Evolutionary conservation across 2,329 filamentous ascomycete genomes (phyloP).

Genomic region (Ophiostoma triangulosporum): DNA sequence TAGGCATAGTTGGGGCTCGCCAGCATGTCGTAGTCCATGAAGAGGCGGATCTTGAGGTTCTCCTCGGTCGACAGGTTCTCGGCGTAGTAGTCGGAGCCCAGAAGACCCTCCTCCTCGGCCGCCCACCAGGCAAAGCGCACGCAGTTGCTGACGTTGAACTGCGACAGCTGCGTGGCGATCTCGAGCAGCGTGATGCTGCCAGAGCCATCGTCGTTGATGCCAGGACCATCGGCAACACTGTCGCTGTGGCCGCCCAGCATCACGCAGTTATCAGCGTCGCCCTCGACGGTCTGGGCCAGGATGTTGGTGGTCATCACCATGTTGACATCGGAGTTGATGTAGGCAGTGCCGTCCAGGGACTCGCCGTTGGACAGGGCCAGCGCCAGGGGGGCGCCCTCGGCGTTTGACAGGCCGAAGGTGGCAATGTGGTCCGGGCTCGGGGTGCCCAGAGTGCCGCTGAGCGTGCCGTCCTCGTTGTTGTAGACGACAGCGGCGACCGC

Average conservation of each 20-base stretch:
- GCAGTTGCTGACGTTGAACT: constrained; percentile 48
- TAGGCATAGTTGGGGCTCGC: constrained; percentile 53
- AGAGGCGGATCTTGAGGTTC: constrained; percentile 48
- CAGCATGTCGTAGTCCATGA: constrained; percentile 61
- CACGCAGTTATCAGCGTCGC: constrained; percentile 49
- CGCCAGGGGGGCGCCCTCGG: constrained; percentile 43
- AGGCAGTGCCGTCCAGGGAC: constrained; percentile 39
- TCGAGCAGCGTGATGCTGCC: constrained; percentile 50
- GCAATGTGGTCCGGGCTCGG: constrained; percentile 48
- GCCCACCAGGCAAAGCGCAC: constrained; percentile 57
- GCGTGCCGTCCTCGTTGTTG: constrained; percentile 50
- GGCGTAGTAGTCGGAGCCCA: constrained; percentile 51
- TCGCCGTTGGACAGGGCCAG: constrained; percentile 38
- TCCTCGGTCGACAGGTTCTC: constrained; percentile 39
- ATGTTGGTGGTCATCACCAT: constrained; percentile 45
- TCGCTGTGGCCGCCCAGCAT: constrained; percentile 54
- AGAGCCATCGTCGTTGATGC: constrained; percentile 68
- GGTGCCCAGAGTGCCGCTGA: constrained; percentile 56
- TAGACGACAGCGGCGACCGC: constrained; percentile 61
- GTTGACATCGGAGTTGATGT: constrained; percentile 44
- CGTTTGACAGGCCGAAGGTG: constrained; percentile 51
- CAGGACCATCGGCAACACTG: constrained; percentile 48
- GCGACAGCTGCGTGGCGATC: constrained; percentile 43
- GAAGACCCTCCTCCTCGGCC: constrained; percentile 51
- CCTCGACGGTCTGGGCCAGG: constrained; percentile 45